Evolutionary conservation across 2,329 filamentous ascomycete genomes (phyloP).

Genomic region (Colletotrichum simmondsii): DNA sequence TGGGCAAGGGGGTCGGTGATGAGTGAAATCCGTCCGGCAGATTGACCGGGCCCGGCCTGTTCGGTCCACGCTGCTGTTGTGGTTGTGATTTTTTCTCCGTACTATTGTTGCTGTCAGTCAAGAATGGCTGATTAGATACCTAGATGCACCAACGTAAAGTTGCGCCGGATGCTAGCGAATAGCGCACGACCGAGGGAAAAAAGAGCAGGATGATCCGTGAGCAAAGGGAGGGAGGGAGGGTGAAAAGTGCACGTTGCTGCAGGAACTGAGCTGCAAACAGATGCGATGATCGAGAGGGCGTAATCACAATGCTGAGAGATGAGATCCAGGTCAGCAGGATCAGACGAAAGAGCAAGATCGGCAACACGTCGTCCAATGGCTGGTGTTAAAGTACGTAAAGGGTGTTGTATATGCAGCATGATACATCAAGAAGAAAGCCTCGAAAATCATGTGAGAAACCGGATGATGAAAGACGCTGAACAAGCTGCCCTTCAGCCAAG

Average conservation of each 20-base stretch:
- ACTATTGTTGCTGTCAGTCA: not conserved
- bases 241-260: not conserved
- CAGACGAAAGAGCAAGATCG: not conserved
- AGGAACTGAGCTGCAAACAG: slow-evolving; percentile 1
- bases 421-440: slow-evolving; percentile 15
- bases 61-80: not conserved
- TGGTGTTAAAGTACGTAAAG: slow-evolving; percentile 23
- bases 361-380: slow-evolving; percentile 5
- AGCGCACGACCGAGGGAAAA: not conserved
- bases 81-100: not conserved
- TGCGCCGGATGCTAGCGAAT: not conserved
- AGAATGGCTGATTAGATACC: not conserved
- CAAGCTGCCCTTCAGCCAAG: not conserved
- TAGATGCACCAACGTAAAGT: not conserved
- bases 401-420: slow-evolving; percentile 3
- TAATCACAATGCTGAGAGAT: not conserved
- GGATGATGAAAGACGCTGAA: not conserved
- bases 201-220: not conserved
- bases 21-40: not conserved
- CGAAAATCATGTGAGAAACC: not conserved
- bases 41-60: not conserved
- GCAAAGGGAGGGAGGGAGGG: not conserved
- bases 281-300: not conserved
- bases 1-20: not conserved
- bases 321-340: not conserved